Evolutionary conservation across 768 basidiomycete species (phyloP).

Genomic region (Lactarius vividus): DNA sequence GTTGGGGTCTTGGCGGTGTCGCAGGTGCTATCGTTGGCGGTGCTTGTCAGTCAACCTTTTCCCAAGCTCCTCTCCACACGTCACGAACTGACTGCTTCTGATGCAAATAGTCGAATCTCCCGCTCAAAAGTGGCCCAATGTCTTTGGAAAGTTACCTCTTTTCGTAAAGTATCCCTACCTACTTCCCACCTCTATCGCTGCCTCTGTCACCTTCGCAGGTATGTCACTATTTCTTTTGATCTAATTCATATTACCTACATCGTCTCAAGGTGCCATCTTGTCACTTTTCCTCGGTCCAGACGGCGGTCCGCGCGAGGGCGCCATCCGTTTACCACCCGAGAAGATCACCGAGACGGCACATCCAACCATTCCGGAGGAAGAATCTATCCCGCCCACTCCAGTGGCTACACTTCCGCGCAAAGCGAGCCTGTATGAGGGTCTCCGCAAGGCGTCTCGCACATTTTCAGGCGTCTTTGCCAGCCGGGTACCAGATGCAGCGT

Average conservation of each 20-base stretch:
- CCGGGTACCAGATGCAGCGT: conserved; percentile 43
- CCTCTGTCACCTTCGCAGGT: conserved; percentile 72
- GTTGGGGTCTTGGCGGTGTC: conserved; percentile 96
- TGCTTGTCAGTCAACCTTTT: conserved; percentile 52
- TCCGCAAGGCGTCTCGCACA: conserved; percentile 43
- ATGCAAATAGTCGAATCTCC: conserved; percentile 68
- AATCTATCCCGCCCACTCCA: conserved; percentile 45
- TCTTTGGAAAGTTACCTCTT: conserved; percentile 62
- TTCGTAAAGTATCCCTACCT: conserved; percentile 88
- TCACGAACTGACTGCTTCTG: conserved; percentile 25
- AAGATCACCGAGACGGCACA: conserved; percentile 46
- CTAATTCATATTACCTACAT: background rate
- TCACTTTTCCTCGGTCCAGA: conserved; percentile 88
- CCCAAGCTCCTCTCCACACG: background rate
- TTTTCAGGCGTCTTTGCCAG: conserved; percentile 60
- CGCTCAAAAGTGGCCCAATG: conserved; percentile 78
- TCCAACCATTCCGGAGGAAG: conserved; percentile 67
- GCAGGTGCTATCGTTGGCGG: conserved; percentile 85
- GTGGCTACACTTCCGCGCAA: conserved; percentile 32
- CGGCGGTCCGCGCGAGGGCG: conserved; percentile 84
- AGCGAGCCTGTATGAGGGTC: conserved; percentile 19
- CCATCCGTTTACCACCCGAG: conserved; percentile 79
- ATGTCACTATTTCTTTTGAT: conserved; percentile 24
- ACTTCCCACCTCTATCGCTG: conserved; percentile 79
- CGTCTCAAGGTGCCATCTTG: conserved; percentile 67